Conservation (phyloP, 305 asterid genomes). For the Andrographis paniculata region DNA sequence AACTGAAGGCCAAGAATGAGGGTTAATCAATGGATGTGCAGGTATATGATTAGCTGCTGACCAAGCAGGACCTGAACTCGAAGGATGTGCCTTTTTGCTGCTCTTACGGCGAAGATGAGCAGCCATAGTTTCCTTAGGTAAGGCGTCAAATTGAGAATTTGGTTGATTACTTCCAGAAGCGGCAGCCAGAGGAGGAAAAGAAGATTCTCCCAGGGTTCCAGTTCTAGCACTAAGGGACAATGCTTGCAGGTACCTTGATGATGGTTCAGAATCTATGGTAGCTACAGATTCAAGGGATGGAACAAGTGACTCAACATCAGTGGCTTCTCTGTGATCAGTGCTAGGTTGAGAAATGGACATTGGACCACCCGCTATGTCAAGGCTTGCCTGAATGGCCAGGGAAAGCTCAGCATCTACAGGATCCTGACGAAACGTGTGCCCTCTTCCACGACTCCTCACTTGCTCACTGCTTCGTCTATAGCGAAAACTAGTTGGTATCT, state of each 20-base stretch:
- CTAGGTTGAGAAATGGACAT: conserved; percentile 28
- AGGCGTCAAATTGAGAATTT: conserved; percentile 34
- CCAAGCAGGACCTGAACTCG: conserved; percentile 45
- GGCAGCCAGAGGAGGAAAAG: conserved; percentile 76
- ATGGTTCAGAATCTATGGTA: conserved; percentile 38
- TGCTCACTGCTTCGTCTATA: conserved; percentile 68
- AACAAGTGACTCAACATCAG: conserved; percentile 43
- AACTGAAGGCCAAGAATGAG: conserved; percentile 49
- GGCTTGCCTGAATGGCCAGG: conserved; percentile 79
- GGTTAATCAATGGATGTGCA: conserved; percentile 15
- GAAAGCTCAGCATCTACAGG: conserved; percentile 59
- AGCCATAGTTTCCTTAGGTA: conserved; percentile 56
- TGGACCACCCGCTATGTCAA: conserved; percentile 38
- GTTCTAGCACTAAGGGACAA: conserved; percentile 50
- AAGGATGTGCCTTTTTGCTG: conserved; percentile 28
- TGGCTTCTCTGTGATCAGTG: conserved; percentile 30
- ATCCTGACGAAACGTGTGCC: conserved; percentile 59
- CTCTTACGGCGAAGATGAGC: conserved; percentile 50
- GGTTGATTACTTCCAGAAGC: conserved; percentile 54
- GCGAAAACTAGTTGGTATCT: conserved; percentile 94
- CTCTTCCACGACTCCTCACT: conserved; percentile 72
- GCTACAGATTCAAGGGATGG: conserved; percentile 49
- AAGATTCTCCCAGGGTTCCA: conserved; percentile 54
- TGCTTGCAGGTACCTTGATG: conserved; percentile 81
- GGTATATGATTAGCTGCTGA: conserved; percentile 33